Evolutionary conservation across 805 yeast genomes (phyloP).

Genomic region (Groenewaldozyma tartarivorans): DNA sequence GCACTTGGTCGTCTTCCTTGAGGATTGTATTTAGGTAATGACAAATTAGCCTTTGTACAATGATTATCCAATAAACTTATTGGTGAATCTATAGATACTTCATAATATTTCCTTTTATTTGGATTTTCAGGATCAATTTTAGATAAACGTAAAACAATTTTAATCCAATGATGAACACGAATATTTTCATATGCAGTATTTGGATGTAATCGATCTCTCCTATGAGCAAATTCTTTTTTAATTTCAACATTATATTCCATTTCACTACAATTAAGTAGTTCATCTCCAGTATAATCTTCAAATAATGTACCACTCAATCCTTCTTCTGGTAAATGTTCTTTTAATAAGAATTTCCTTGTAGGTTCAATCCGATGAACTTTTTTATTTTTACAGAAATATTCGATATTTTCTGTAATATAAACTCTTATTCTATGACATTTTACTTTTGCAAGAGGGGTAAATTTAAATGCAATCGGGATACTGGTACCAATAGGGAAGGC

Average conservation of each 20-base stretch:
- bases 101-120: constrained; percentile 76
- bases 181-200: constrained; percentile 74
- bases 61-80: constrained; percentile 67
- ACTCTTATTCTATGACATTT: constrained; percentile 78
- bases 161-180: constrained; percentile 92
- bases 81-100: constrained; percentile 91
- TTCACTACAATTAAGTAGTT: constrained; percentile 27
- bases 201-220: constrained; percentile 53
- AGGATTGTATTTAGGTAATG: constrained; percentile 29
- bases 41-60: constrained; percentile 35
- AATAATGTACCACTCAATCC: constrained; percentile 24
- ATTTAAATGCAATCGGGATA: constrained; percentile 73
- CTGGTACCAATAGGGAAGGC: constrained; percentile 75
- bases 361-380: constrained; percentile 93
- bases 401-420: constrained; percentile 79
- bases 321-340: constrained; percentile 48
- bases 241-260: constrained; percentile 77
- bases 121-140: constrained; percentile 41
- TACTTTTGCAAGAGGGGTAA: constrained; percentile 82
- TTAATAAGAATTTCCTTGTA: constrained; percentile 61
- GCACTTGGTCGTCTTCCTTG: constrained; percentile 11
- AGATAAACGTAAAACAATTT: constrained; percentile 74
- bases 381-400: constrained; percentile 77
- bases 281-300: constrained; percentile 19
- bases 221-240: constrained; percentile 56